Evolutionary conservation across 768 basidiomycete genomes (phyloP).

Genomic region (Rhodotorula graminis): DNA sequence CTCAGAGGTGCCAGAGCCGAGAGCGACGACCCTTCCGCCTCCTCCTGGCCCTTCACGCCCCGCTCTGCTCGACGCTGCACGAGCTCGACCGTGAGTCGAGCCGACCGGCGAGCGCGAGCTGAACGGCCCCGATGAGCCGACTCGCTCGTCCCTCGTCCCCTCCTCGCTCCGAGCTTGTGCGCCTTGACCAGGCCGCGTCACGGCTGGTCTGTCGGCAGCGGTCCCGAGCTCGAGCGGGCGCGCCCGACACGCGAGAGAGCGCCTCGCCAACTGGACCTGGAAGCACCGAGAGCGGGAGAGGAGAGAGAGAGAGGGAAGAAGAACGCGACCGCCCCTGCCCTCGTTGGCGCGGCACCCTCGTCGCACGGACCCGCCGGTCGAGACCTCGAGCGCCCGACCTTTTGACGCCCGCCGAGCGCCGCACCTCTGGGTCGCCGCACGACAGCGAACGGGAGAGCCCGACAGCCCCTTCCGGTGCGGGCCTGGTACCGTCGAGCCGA

Average conservation of each 20-base stretch:
- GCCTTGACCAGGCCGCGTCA: conserved; percentile 1
- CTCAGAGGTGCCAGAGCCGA: not conserved
- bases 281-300: not conserved
- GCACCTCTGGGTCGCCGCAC: too few species aligned
- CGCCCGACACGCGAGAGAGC: not conserved
- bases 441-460: not conserved
- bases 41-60: not conserved
- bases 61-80: not conserved
- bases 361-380: too few species aligned
- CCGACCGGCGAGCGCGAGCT: too few species aligned
- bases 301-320: not conserved
- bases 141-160: too few species aligned
- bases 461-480: not conserved
- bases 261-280: not conserved
- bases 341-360: not conserved
- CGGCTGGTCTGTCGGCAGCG: not conserved
- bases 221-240: not conserved
- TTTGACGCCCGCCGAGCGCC: too few species aligned
- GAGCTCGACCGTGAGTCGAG: not conserved
- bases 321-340: not conserved
- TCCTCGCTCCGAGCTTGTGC: not conserved
- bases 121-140: not conserved
- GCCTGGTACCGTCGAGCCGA: not conserved
- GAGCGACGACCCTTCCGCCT: not conserved
- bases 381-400: too few species aligned